Evolutionary conservation across 495 filamentous ascomycete genomes (phyloP), one percentile per base, ranked within the genome.

Genomic region (Penicillium crystallinum): DNA sequence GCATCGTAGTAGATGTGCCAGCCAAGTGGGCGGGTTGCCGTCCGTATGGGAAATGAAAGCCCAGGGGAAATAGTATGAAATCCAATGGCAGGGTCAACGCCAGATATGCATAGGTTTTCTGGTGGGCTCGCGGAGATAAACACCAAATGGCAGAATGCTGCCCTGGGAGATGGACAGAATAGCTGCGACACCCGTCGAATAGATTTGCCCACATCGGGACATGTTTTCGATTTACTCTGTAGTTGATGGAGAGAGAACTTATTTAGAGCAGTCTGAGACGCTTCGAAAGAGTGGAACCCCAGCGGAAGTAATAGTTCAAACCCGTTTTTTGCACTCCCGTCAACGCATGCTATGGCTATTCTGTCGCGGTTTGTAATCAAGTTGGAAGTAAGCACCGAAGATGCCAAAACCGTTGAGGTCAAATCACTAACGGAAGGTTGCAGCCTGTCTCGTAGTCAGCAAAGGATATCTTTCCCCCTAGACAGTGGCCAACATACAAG

Each of bases 1-100:
- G 50, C 31, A 31, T 53, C 53, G 39, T 63, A 63, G 30, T 34
- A 44, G 8, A 66, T 64, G 42, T 66, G 63, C 60, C 63, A 66
- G 2, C 63, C 63, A 11, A 37, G 39, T 30, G 48, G 49, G 19
- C 22, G 41, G 14, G 27, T 27, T 19, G 15, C 31, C 15, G 36
- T 41, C 2, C 39, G 34, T 18, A 66, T 6, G 5, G 61, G 61
- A 14, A 59, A 51, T 9, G 23, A 51, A 9, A 35, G 4, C 10
- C 58, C 44, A 1, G 63, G 60, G 17, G 63, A 59, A 25, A 66
- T 51, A 4, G 63, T 66, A 14, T 64, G 57, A n/a, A 66, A 50
- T 11, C 63, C 63, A 30, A 66, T 64, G 2, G 52, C 55, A 10
- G 44, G 43, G 49, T 66, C 53, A 25, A 63, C 54, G 18, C 22